phyloP scores from a whole-genome alignment of 2,329 filamentous ascomycete species.

The Stachybotrys chlorohalonatus region DNA sequence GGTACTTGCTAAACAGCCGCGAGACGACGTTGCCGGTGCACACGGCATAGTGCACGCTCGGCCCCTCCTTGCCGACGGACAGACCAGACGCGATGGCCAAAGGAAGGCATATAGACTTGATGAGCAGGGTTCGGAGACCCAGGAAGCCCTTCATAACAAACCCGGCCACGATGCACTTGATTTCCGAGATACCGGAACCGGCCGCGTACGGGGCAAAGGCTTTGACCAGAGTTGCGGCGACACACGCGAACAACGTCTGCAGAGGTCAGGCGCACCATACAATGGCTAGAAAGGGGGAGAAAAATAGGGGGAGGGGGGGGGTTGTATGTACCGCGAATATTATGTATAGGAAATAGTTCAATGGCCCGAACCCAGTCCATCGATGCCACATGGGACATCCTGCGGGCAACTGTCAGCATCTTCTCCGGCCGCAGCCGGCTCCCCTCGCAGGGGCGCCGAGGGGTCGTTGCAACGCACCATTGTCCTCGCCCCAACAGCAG shows the following conservation, averaged over 20 bases:
- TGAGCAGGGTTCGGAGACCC: conserved; percentile 80
- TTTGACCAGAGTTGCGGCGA: conserved; percentile 77
- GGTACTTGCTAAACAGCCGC: conserved; percentile 85
- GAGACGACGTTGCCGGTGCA: conserved; percentile 97
- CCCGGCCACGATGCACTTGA: conserved; percentile 97
- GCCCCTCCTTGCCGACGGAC: conserved; percentile 93
- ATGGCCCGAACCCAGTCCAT: conserved; percentile 70
- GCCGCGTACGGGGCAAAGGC: conserved; percentile 92
- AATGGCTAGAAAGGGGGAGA: no score
- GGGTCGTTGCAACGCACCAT: conserved; percentile 38
- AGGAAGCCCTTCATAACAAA: conserved; percentile 99
- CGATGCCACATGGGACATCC: conserved; percentile 81
- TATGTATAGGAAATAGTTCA: conserved; percentile 87
- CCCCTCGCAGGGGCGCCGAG: neutral
- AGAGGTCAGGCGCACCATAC: conserved; percentile 4
- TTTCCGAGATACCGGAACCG: conserved; percentile 94
- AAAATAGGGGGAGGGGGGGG: neutral
- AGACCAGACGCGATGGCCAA: conserved; percentile 89
- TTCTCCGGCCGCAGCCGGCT: no score
- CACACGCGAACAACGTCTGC: conserved; percentile 69
- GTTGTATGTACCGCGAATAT: conserved; percentile 58
- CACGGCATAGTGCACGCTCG: conserved; percentile 97
- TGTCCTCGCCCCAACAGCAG: conserved; percentile 95
- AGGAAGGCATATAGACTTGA: conserved; percentile 87
- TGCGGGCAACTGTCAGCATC: conserved; percentile 16